Conservation (phyloP, 2,329 filamentous ascomycete genomes). For the Colletotrichum sp. region DNA sequence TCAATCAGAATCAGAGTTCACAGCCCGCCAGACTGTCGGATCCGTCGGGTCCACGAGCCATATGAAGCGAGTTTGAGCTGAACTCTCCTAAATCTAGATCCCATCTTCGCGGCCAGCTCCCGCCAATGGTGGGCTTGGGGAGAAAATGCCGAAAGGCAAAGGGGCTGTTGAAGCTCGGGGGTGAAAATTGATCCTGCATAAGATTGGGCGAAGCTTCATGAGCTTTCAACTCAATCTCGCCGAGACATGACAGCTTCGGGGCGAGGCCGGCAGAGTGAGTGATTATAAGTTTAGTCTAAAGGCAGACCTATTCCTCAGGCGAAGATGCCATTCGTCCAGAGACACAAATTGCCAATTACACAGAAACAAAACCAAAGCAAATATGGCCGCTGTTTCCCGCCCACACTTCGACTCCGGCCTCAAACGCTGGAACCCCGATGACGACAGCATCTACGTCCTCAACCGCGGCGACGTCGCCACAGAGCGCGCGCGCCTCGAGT, state of each 20-base stretch:
- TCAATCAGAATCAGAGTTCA: not conserved
- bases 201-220: not conserved
- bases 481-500: conserved; percentile 1
- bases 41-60: not conserved
- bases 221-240: not conserved
- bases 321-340: not conserved
- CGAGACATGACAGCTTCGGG: not conserved
- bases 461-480: not conserved
- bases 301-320: no score
- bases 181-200: not conserved
- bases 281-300: not conserved
- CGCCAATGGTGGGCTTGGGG: not conserved
- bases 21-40: not conserved
- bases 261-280: not conserved
- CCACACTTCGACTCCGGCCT: not conserved
- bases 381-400: not conserved
- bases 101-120: not conserved
- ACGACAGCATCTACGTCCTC: not conserved
- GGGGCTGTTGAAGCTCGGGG: accelerated
- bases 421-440: not conserved
- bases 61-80: not conserved
- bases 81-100: not conserved
- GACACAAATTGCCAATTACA: not conserved
- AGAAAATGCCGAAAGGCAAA: not conserved
- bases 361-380: not conserved